These are phyloP conservation scores for Mycena sanguinolenta DNA, from an alignment of 768 basidiomycete species.

Conservation along the genomic window DNA sequence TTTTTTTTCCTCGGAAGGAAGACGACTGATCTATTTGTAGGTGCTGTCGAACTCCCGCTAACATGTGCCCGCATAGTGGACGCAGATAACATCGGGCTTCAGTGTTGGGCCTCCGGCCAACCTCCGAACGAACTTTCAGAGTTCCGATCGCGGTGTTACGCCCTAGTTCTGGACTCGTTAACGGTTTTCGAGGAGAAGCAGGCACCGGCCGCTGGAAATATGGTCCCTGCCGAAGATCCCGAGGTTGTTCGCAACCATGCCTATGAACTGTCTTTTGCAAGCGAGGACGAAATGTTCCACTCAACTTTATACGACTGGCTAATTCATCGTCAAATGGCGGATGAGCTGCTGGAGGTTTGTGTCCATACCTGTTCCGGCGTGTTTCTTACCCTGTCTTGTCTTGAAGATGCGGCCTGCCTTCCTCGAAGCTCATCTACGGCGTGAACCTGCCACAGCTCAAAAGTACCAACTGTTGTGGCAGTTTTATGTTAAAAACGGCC, in stretches of 20 bases:
- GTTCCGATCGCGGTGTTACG: slow-evolving; percentile 80
- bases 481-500: slow-evolving; percentile 93
- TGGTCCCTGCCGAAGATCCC: slow-evolving; percentile 60
- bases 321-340: slow-evolving; percentile 81
- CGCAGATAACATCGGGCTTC: slow-evolving; percentile 77
- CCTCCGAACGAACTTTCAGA: slow-evolving; percentile 69
- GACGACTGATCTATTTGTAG: slow-evolving; percentile 51
- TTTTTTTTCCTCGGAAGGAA: no score
- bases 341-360: slow-evolving; percentile 90
- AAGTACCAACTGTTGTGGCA: slow-evolving; percentile 96
- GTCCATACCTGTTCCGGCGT: not conserved
- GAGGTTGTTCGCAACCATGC: slow-evolving; percentile 86
- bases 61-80: slow-evolving; percentile 87
- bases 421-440: slow-evolving; percentile 88
- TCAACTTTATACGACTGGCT: slow-evolving; percentile 96
- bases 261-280: slow-evolving; percentile 86
- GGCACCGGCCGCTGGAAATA: slow-evolving; percentile 39
- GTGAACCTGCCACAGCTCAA: slow-evolving; percentile 83
- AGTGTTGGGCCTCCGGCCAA: slow-evolving; percentile 80
- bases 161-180: slow-evolving; percentile 86
- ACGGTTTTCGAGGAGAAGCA: slow-evolving; percentile 79
- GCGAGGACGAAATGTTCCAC: slow-evolving; percentile 94
- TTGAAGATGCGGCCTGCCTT: slow-evolving; percentile 85
- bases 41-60: slow-evolving; percentile 88
- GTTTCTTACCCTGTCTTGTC: slow-evolving; percentile 18